Base-by-base conservation (phyloP, 169 alveolate genomes). In the Amoebophrya sp. region DNA sequence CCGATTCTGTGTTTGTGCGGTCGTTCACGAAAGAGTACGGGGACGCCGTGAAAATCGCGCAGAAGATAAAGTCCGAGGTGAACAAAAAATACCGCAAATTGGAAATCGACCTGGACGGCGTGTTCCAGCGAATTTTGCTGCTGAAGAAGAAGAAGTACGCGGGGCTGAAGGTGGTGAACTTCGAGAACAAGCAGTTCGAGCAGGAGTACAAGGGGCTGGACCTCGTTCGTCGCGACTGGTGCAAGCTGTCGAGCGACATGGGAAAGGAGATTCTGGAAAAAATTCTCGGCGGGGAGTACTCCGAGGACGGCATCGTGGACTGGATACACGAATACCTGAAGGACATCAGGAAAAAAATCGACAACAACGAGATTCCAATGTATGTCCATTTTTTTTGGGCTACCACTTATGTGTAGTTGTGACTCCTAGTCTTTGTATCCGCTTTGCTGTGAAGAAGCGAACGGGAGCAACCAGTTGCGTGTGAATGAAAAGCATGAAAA, bases 201-300 rank as follows among this genome's bases (percentile, higher is more conserved):
- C 93, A 96, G 83, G 99, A 98, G 96, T 95, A 97, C 91, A 98
- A 98, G 96, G 99, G 99, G 35, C 97, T 99, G 38, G 99, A 99
- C 94, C 95, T 98, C 92, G 99, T 99, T 55, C 94, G 99, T 92
- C 96, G 99, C 92, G 99, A 99, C 94, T 99, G 99, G 99, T 97
- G 99, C 83, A 95, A 96, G 35, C 94, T 99, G 91, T 96, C 99
- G 39, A 98, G 97, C 91, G 94, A 94, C 23, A 96, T 96, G 41
- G 97, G 98, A n/a, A 94, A 95, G 66, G 96, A 89, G 38, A 89
- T 77, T 25, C 89, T 39, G 92, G 77, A 40, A 38, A 54, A 77
- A 55, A 93, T 93, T 12, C 90, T 91, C 90, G 94, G 40, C 40
- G 92, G 90, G 3, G 93, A 93, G 77, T 77, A 77, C 39, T 40